A percentile compares a stretch with the other conserved stretches of the same genome.
Conservation (phyloP, 2,329 filamentous ascomycete genomes). For the Fusarium nelsonii region DNA sequence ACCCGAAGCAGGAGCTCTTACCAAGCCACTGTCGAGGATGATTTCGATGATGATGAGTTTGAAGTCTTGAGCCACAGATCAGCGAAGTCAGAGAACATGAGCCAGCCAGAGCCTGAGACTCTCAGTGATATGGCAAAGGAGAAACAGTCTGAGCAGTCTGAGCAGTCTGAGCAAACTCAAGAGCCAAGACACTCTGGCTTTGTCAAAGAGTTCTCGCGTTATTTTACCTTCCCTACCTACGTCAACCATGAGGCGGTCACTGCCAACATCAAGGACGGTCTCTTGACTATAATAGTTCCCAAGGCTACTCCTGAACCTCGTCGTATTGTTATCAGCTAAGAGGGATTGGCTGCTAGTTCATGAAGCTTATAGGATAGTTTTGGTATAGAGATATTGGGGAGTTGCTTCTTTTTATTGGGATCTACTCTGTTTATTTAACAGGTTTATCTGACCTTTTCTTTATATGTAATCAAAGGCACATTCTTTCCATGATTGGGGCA, state of each 20-base stretch:
- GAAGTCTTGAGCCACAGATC: constrained; percentile 24
- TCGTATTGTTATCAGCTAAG: background rate
- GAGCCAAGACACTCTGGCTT: constrained; percentile 53
- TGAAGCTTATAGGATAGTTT: background rate
- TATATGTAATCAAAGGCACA: too few species aligned
- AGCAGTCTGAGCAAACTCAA: constrained; percentile 39
- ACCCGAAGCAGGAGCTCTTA: constrained; percentile 30
- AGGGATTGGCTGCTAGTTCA: background rate
- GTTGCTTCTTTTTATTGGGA: too few species aligned
- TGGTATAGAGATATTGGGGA: background rate
- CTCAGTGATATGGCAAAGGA: constrained; percentile 5
- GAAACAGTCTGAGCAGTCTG: background rate
- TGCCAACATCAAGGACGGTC: constrained; percentile 55
- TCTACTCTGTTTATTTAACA: too few species aligned
- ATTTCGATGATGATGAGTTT: constrained; percentile 27
- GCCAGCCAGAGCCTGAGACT: background rate
- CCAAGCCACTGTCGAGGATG: constrained; percentile 28
- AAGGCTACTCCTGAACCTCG: background rate
- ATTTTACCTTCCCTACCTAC: constrained; percentile 72
- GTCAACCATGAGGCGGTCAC: constrained; percentile 70
- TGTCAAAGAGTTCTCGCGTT: constrained; percentile 70
- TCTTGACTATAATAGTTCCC: background rate
- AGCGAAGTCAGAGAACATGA: constrained; percentile 12
- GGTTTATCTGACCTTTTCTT: too few species aligned
- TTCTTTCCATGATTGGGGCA: too few species aligned